Evolutionary conservation across 2,329 filamentous ascomycete genomes (phyloP), one percentile per base, ranked within the genome.

Genomic region (Tolypocladium sp.): DNA sequence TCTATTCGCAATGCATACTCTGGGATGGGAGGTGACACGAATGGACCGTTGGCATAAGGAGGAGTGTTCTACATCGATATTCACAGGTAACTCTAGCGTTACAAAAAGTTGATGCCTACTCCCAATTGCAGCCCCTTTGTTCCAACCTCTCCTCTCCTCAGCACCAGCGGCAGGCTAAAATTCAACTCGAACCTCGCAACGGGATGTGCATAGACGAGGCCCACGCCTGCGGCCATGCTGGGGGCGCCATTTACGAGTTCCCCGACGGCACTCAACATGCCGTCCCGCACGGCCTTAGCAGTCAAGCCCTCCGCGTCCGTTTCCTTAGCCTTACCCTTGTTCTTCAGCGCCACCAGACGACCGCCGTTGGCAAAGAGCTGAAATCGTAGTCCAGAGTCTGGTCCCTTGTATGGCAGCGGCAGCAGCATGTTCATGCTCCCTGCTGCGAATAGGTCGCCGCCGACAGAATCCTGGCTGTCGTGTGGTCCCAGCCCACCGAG

Each of bases 51-150:
- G n/a, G 25, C 20, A 46, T 5, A 10, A 27, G 33, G 35, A 37
- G 52, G 55, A 53, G 10, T 41, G 41, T 52, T 57, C 49, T 56
- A 52, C 56, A 53, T 55, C 42, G 22, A 57, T 59, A 53, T 35
- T 0, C 49, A 15, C 42, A 25, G 20, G 20, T 12, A 2, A n/a
- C 10, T 52, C 30, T 52, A 44, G 22, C 52, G 25, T 62, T 89
- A 97, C 81, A 97, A 76, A 72, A 99, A 97, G 76, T 90, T 95
- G 70, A 99, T 92, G 56, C 94, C 94, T 46, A 99, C 91, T n/a
- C 94, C 94, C 67, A 99, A 87, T 72, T 94, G 92, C 63, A 99
- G 71, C 1, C 94, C 94, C 77, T 99, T 99, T 58, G 93, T 85
- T 20, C 86, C 88, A 66, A 94, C 88, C 75, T 99, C 94, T 41